Conservation (phyloP, 805 yeast genomes). For the Cephaloascus albidus region DNA sequence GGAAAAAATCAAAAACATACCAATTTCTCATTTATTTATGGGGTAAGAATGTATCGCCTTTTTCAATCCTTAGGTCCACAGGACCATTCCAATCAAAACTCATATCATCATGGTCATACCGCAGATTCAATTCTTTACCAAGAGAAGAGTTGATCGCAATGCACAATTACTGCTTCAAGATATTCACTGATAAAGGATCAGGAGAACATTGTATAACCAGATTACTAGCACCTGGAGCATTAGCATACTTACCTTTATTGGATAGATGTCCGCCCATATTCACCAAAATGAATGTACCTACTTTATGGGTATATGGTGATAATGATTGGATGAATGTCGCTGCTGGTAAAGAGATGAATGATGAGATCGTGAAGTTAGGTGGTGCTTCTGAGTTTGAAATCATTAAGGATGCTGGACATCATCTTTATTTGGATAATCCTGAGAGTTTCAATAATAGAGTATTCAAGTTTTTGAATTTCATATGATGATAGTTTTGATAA, state of each 20-base stretch:
- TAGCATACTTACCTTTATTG: conserved; percentile 27
- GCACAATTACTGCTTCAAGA: conserved; percentile 29
- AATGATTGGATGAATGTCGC: conserved; percentile 35
- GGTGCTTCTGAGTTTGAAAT: conserved; percentile 16
- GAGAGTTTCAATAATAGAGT: conserved; percentile 15
- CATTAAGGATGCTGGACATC: conserved; percentile 41
- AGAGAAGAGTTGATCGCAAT: conserved; percentile 9
- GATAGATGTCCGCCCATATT: conserved; percentile 29
- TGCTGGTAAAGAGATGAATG: conserved; percentile 23
- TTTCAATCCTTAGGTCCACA: conserved; percentile 18
- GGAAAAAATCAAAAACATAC: conserved; percentile 8
- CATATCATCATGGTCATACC: conserved; percentile 27
- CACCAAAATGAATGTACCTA: conserved; percentile 24
- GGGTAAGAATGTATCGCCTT: conserved; percentile 25
- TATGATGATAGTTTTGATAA: no score
- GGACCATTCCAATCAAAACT: conserved; percentile 29
- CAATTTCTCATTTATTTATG: conserved; percentile 22
- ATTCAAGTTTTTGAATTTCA: conserved; percentile 10
- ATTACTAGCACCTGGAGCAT: conserved; percentile 24
- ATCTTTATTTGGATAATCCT: conserved; percentile 43
- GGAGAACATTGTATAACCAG: conserved; percentile 35
- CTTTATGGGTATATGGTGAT: conserved; percentile 34
- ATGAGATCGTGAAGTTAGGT: conserved; percentile 12
- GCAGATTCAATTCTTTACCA: conserved; percentile 20
- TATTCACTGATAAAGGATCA: conserved; percentile 28